Percentiles rank a stretch among this genome's conserved stretches.
Conservation (phyloP, 2,329 filamentous ascomycete genomes). For the Fusarium goolgardi region DNA sequence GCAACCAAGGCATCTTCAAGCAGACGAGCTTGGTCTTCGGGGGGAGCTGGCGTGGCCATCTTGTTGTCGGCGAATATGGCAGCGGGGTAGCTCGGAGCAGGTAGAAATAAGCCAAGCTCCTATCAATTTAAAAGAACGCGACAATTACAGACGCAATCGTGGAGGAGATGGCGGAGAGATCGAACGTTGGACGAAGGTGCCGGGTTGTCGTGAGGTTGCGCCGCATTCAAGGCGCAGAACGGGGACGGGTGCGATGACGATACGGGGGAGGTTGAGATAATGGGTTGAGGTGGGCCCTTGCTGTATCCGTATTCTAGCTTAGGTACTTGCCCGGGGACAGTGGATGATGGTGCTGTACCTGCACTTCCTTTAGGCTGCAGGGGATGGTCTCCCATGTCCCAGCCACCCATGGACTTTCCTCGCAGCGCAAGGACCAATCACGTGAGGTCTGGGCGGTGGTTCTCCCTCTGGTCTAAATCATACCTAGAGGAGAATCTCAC, state of each 20-base stretch:
- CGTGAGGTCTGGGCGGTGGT: constrained; percentile 24
- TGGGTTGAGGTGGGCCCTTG: constrained; percentile 40
- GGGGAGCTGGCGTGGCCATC: constrained; percentile 68
- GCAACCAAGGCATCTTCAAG: constrained; percentile 97
- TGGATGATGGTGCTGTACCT: constrained; percentile 41
- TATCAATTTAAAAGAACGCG: constrained; percentile 45
- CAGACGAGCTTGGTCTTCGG: constrained; percentile 88
- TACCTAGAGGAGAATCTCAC: neutral
- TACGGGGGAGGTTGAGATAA: constrained; percentile 50
- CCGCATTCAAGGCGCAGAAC: constrained; percentile 45
- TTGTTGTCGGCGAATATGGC: constrained; percentile 45
- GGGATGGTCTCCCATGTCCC: constrained; percentile 22
- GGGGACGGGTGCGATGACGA: constrained; percentile 45
- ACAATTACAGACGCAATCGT: constrained; percentile 31
- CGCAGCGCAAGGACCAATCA: constrained; percentile 22
- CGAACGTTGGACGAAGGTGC: constrained; percentile 29
- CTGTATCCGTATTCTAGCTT: constrained; percentile 5
- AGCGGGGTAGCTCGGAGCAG: constrained; percentile 51
- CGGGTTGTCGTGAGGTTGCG: constrained; percentile 43
- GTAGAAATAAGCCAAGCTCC: constrained; percentile 38
- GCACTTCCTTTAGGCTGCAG: constrained; percentile 37
- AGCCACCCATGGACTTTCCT: constrained; percentile 14
- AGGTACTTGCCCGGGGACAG: constrained; percentile 30
- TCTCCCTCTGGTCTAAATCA: neutral
- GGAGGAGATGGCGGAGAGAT: constrained; percentile 30